Conservation (phyloP, 2,329 filamentous ascomycete genomes). For the Alternaria solani region DNA sequence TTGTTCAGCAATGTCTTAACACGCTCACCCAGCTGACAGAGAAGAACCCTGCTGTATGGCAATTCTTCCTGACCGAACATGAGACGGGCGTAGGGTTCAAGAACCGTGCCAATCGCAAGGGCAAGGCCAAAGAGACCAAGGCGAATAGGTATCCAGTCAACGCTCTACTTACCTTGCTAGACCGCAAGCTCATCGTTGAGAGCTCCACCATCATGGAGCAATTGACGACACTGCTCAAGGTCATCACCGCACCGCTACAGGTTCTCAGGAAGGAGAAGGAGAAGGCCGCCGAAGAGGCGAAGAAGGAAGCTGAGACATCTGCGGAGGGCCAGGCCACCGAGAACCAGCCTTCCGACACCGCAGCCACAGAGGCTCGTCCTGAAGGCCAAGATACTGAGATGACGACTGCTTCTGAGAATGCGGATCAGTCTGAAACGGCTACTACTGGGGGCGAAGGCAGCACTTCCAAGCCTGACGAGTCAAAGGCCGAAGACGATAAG, state of each 20-base stretch:
- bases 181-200: slow-evolving; percentile 95
- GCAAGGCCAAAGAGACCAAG: slow-evolving; percentile 85
- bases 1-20: slow-evolving; percentile 93
- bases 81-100: slow-evolving; percentile 82
- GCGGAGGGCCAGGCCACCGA: slow-evolving; percentile 32
- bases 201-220: slow-evolving; percentile 97
- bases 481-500: slow-evolving; percentile 37
- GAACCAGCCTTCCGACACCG: slow-evolving; percentile 26
- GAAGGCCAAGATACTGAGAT: slow-evolving; percentile 46
- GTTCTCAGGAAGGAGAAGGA: slow-evolving; percentile 87
- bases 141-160: slow-evolving; percentile 91
- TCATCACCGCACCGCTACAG: slow-evolving; percentile 86
- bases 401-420: slow-evolving; percentile 39
- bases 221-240: slow-evolving; percentile 83
- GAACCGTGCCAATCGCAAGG: slow-evolving; percentile 78
- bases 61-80: slow-evolving; percentile 93
- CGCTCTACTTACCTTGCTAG: slow-evolving; percentile 83
- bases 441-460: slow-evolving; percentile 30
- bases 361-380: slow-evolving; percentile 17
- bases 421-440: slow-evolving; percentile 43
- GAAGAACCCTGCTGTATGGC: slow-evolving; percentile 85
- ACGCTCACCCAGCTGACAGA: slow-evolving; percentile 83
- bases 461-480: slow-evolving; percentile 47
- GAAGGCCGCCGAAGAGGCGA: slow-evolving; percentile 59
- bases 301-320: slow-evolving; percentile 37